Conservation (phyloP, 352 stramenopile genomes). For the Phytopythium chamaehyphon region DNA sequence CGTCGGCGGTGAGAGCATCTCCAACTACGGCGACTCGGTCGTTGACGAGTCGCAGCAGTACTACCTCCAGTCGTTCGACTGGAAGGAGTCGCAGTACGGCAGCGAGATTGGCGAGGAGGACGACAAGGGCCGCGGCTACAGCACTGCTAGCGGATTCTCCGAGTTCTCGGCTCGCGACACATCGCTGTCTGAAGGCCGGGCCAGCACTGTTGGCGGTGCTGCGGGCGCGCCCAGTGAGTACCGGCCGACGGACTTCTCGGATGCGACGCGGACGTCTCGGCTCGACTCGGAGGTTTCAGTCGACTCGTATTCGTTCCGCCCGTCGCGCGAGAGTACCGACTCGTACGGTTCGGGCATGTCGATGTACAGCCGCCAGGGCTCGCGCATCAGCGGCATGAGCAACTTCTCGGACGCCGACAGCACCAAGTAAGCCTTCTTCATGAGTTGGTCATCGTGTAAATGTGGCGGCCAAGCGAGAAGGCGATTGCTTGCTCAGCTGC, state of each 20-base stretch:
- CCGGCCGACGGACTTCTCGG: conserved; percentile 31
- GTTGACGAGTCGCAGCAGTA: conserved; percentile 35
- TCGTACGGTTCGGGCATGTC: conserved; percentile 68
- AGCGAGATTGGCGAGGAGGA: conserved; percentile 34
- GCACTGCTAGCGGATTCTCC: conserved; percentile 32
- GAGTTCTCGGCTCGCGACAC: conserved; percentile 24
- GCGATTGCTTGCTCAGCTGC: too few species aligned
- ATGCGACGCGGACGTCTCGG: conserved; percentile 35
- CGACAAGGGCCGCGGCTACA: conserved; percentile 36
- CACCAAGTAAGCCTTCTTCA: conserved; percentile 9
- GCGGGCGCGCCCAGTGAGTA: not conserved
- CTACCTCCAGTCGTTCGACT: conserved; percentile 38
- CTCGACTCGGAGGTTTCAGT: conserved; percentile 62
- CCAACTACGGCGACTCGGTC: conserved; percentile 51
- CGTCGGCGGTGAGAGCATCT: conserved; percentile 30
- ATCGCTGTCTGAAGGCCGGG: conserved; percentile 19
- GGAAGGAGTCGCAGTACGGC: conserved; percentile 41
- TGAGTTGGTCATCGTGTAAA: not conserved
- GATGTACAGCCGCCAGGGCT: conserved; percentile 55
- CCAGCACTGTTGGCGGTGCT: conserved; percentile 4
- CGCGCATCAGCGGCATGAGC: conserved; percentile 59
- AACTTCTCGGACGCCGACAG: conserved; percentile 30
- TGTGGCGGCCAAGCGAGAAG: not conserved
- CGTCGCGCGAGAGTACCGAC: conserved; percentile 47
- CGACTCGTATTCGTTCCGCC: conserved; percentile 65